Conservation (phyloP, 2,329 filamentous ascomycete species). For the Bipolaris victoriae region DNA sequence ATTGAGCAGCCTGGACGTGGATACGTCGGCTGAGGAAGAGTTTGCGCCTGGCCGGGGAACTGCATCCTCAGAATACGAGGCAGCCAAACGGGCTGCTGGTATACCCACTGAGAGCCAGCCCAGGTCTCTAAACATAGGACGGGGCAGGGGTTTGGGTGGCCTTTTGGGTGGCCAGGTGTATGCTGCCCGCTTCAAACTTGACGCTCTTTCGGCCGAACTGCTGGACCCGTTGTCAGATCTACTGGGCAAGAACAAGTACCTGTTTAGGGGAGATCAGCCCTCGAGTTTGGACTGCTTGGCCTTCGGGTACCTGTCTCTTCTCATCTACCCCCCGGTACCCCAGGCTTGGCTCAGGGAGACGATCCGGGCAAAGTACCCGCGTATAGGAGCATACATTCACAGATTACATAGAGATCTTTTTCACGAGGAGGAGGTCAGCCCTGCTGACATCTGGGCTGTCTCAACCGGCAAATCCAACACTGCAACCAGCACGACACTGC, state of each 20-base stretch:
- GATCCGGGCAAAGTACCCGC: conserved; percentile 57
- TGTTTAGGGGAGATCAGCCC: conserved; percentile 60
- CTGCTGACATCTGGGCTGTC: conserved; percentile 40
- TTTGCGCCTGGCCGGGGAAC: conserved; percentile 38
- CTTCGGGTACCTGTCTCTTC: conserved; percentile 78
- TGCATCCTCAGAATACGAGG: conserved; percentile 45
- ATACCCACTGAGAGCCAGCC: conserved; percentile 44
- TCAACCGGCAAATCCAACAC: conserved; percentile 17
- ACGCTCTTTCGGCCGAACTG: conserved; percentile 71
- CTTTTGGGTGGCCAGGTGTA: conserved; percentile 72
- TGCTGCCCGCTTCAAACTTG: conserved; percentile 75
- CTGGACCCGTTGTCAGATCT: conserved; percentile 73
- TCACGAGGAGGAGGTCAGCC: conserved; percentile 25
- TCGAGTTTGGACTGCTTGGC: conserved; percentile 79
- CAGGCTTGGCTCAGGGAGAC: conserved; percentile 67
- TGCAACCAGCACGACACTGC: conserved; percentile 19
- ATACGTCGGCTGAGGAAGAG: conserved; percentile 48
- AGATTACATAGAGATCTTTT: conserved; percentile 42
- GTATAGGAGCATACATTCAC: conserved; percentile 48
- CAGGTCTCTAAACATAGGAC: conserved; percentile 56
- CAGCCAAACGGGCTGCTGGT: conserved; percentile 46
- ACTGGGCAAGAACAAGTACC: conserved; percentile 61
- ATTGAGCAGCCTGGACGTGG: conserved; percentile 55
- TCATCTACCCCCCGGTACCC: conserved; percentile 67
- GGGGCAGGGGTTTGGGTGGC: conserved; percentile 65